These are phyloP conservation scores for Apiospora koreana DNA, from an alignment of 2,329 filamentous ascomycete species.

Conservation along the genomic window DNA sequence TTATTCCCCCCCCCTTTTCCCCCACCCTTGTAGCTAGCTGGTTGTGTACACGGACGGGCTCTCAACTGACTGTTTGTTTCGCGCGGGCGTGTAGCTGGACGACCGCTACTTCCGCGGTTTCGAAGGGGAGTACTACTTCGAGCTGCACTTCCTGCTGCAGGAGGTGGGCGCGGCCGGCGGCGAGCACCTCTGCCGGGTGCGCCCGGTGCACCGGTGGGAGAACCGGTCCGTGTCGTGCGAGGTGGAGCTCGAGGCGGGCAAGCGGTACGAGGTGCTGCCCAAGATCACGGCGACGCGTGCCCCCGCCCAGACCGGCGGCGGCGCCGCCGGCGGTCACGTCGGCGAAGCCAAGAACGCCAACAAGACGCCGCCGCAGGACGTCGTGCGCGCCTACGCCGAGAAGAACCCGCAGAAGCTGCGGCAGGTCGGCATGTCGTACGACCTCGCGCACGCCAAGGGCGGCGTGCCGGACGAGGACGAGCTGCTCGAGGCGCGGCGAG, in stretches of 20 bases:
- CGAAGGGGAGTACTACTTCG: slow-evolving; percentile 45
- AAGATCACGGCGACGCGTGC: slow-evolving; percentile 63
- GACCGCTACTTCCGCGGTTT: slow-evolving; percentile 46
- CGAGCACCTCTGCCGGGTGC: slow-evolving; percentile 37
- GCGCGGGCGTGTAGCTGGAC: slow-evolving; percentile 38
- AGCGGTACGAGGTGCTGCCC: slow-evolving; percentile 64
- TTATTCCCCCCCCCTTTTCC: slow-evolving; percentile 36
- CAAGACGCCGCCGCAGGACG: slow-evolving; percentile 60
- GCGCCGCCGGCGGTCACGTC: no score
- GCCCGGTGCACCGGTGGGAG: slow-evolving; percentile 41
- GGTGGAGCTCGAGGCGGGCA: slow-evolving; percentile 67
- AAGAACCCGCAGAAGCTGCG: slow-evolving; percentile 65
- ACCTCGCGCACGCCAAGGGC: slow-evolving; percentile 61
- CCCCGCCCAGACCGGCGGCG: no score
- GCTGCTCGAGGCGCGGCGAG: slow-evolving; percentile 29
- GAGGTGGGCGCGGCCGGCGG: slow-evolving; percentile 25
- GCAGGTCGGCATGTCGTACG: slow-evolving; percentile 61
- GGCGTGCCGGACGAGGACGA: slow-evolving; percentile 52
- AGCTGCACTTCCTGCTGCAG: slow-evolving; percentile 45
- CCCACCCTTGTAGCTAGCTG: slow-evolving; percentile 37
- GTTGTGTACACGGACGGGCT: no score
- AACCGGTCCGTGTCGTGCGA: slow-evolving; percentile 71
- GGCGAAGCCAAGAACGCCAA: slow-evolving; percentile 41
- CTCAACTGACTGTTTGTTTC: not conserved
- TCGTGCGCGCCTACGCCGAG: slow-evolving; percentile 50